phyloP scores from a whole-genome alignment of 2,329 filamentous ascomycete species.

The Diplodia intermedia region DNA sequence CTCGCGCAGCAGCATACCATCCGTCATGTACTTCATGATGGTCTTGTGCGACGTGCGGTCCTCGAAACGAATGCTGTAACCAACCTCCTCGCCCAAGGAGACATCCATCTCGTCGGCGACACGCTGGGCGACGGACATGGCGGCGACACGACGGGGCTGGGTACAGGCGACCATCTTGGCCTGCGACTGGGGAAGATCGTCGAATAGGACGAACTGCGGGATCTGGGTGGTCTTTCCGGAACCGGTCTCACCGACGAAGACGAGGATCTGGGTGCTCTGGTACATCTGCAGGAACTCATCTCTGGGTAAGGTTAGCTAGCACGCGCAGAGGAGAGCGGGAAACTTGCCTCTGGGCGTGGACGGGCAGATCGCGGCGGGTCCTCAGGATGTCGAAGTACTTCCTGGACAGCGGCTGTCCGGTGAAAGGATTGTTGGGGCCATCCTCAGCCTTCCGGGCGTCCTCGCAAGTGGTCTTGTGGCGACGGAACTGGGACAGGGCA shows the following conservation, averaged over 20 bases:
- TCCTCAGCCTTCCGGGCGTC: constrained; percentile 79
- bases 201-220: constrained; percentile 96
- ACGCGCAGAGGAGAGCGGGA: constrained; percentile 6
- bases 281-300: constrained; percentile 94
- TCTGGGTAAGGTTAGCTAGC: constrained; percentile 52
- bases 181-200: constrained; percentile 86
- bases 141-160: constrained; percentile 94
- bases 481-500: constrained; percentile 64
- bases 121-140: constrained; percentile 97
- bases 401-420: constrained; percentile 73
- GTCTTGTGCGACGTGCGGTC: constrained; percentile 88
- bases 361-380: constrained; percentile 82
- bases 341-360: constrained; percentile 84
- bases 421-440: constrained; percentile 85
- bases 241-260: constrained; percentile 98
- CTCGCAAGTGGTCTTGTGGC: constrained; percentile 79
- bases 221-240: constrained; percentile 99
- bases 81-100: constrained; percentile 86
- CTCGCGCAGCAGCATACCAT: constrained; percentile 96
- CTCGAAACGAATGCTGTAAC: constrained; percentile 97
- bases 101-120: constrained; percentile 96
- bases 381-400: constrained; percentile 92
- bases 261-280: constrained; percentile 92
- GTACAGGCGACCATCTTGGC: constrained; percentile 96
- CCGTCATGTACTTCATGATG: constrained; percentile 99